Conservation (phyloP, 106 monocot genomes). For the Platanthera guangdongensis region DNA sequence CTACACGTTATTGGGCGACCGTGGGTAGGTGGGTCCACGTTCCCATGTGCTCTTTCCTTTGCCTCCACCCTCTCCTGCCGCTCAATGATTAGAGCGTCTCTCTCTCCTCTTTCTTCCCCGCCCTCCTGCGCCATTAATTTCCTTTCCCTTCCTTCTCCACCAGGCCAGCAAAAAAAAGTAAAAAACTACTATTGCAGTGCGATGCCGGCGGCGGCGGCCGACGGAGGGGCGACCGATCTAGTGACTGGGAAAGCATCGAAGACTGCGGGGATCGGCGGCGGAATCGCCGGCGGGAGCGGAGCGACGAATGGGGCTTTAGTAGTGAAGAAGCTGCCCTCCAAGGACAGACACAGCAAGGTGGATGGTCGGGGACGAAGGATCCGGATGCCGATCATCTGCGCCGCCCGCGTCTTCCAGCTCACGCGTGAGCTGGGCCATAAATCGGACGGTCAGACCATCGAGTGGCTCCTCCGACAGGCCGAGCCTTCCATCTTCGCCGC, state of each 20-base stretch:
- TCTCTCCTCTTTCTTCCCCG: neutral
- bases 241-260: neutral
- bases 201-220: neutral
- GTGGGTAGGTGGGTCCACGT: slow-evolving; percentile 11
- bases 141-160: neutral
- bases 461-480: slow-evolving; percentile 35
- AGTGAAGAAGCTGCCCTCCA: slow-evolving; percentile 30
- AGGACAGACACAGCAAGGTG: slow-evolving; percentile 37
- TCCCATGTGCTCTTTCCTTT: slow-evolving; percentile 36
- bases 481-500: slow-evolving; percentile 45
- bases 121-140: slow-evolving; percentile 2
- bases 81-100: slow-evolving; percentile 14
- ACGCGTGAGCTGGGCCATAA: slow-evolving; percentile 27
- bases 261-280: neutral
- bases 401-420: slow-evolving; percentile 23
- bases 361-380: slow-evolving; percentile 36
- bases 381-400: slow-evolving; percentile 32
- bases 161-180: neutral
- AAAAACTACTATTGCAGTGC: neutral
- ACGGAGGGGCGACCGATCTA: neutral
- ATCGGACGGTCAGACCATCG: slow-evolving; percentile 22
- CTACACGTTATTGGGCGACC: neutral
- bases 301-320: neutral
- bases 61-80: slow-evolving; percentile 20
- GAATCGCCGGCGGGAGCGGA: neutral